A percentile compares a stretch with the other conserved stretches of the same genome.
These are phyloP conservation scores for Wickerhamiella kazuoi DNA, from an alignment of 805 yeast genomes.

Conservation along the genomic window DNA sequence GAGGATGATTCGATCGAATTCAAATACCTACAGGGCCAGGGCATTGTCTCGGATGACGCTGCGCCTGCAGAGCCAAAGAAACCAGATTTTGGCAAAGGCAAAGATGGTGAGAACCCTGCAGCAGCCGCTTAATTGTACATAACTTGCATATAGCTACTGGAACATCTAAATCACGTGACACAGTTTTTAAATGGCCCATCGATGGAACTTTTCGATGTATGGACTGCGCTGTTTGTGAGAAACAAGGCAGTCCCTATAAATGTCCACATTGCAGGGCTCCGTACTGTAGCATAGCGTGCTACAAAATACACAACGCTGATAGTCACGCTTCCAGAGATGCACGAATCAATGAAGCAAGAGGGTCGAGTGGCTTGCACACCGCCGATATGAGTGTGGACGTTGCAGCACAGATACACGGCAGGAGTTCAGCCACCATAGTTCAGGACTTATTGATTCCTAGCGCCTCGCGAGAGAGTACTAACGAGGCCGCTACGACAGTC, in stretches of 20 bases:
- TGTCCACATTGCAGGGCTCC: conserved; percentile 33
- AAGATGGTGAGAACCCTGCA: background rate
- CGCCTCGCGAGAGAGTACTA: no score
- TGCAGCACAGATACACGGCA: no score
- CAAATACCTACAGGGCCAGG: conserved; percentile 16
- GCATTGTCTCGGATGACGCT: conserved; percentile 6
- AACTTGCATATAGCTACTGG: no score
- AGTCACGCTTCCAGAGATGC: no score
- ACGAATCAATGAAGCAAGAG: no score
- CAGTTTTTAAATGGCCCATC: background rate
- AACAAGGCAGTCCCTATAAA: conserved; percentile 22
- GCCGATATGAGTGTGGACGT: no score
- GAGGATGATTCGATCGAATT: conserved; percentile 20
- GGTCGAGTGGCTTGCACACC: no score
- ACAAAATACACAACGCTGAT: conserved; percentile 29
- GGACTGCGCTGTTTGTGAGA: background rate
- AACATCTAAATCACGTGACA: background rate
- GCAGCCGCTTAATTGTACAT: background rate
- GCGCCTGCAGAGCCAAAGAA: no score
- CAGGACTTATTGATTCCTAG: no score
- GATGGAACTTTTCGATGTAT: background rate
- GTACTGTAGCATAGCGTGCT: conserved; percentile 45
- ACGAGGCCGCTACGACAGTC: no score
- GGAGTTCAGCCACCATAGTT: conserved; percentile 13
- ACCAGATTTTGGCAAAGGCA: background rate